A percentile compares a stretch with the other conserved stretches of the same genome.
phyloP scores from a whole-genome alignment of 306 rosid genomes.

The Medicago lupulina region DNA sequence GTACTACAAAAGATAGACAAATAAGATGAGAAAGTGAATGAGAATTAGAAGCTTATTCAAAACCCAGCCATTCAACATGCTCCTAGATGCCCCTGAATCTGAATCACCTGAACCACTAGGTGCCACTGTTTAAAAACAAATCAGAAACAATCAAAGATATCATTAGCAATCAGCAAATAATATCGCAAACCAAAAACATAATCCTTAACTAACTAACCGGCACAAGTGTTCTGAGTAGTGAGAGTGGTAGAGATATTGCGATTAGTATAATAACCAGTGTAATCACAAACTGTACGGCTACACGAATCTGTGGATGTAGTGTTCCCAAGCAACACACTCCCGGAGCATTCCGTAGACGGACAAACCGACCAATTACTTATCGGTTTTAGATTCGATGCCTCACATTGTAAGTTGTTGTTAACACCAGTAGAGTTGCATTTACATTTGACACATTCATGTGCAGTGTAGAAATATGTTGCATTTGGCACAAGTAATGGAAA shows the following conservation, averaged over 20 bases:
- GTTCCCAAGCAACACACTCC: constrained; percentile 49
- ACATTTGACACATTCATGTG: constrained; percentile 75
- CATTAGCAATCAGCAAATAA: neutral
- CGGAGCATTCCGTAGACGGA: constrained; percentile 59
- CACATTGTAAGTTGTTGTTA: constrained; percentile 60
- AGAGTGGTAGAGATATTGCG: constrained; percentile 47
- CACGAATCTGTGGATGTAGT: constrained; percentile 48
- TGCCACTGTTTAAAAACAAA: constrained; percentile 47
- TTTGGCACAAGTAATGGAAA: constrained; percentile 64
- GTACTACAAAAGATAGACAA: constrained; percentile 41
- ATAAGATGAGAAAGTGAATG: constrained; percentile 46
- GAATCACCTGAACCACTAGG: constrained; percentile 40
- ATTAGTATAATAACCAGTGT: constrained; percentile 64
- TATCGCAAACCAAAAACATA: constrained; percentile 3
- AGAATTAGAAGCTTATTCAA: constrained; percentile 55
- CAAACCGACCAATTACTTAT: constrained; percentile 53
- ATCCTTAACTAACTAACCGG: constrained; percentile 60
- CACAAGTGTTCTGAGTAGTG: constrained; percentile 52
- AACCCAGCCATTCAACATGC: constrained; percentile 43
- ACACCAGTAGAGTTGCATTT: constrained; percentile 45
- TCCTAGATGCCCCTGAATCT: constrained; percentile 48
- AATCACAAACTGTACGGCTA: constrained; percentile 58
- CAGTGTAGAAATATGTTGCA: constrained; percentile 61
- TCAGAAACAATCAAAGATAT: neutral
- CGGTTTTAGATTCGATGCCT: constrained; percentile 56